Evolutionary conservation across 2,329 filamentous ascomycete genomes (phyloP), one percentile per base, ranked within the genome.

Genomic region (Daldinia sp.): DNA sequence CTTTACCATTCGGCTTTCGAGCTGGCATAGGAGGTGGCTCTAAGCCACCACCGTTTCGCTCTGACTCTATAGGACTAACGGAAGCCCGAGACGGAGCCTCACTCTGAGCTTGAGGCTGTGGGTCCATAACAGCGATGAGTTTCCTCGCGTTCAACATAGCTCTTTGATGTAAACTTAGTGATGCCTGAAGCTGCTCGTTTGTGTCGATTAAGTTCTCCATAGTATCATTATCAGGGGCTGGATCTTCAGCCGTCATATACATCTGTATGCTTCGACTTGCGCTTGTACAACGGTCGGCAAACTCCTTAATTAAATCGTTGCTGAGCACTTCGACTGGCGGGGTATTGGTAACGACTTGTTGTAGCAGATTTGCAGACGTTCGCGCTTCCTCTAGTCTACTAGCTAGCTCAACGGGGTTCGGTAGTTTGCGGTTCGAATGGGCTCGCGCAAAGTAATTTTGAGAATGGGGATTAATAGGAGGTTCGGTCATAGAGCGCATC

Each of bases 201-300:
- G 93, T 96, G 79, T 98, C 94, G 76, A 99, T 97, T 69, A 99
- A 83, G 13, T 90, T 94, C 77, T 96, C 90, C 87, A 98, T 93
- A 0, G 95, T 98, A 73, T 97, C 92, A 75, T 97, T 95, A 79
- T 98, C 96, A 0, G 95, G 94, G 0, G 88, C 78, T 0, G 95
- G 94, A 77, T 93, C 88, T 63, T 92, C 90, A 53, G 90, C 88
- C 46, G 90, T 86, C 84, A 98, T 97, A 81, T 97, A 98, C 35
- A 86, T 85, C 76, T 98, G 94, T 74, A 98, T 89, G 76, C 92
- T 93, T 60, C 90, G 87, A 59, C 92, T 91, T 4, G 95, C 95
- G 62, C 89, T 88, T 70, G 91, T 89, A 77, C 95, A 98, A 26
- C 96, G 90, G 74, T 96, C 91, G 54, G 91, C 89, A 78, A 99